A percentile compares a stretch with the other conserved stretches of the same genome.
Conservation (phyloP, 176 grass and related monocot species). For the Paspalum vaginatum region DNA sequence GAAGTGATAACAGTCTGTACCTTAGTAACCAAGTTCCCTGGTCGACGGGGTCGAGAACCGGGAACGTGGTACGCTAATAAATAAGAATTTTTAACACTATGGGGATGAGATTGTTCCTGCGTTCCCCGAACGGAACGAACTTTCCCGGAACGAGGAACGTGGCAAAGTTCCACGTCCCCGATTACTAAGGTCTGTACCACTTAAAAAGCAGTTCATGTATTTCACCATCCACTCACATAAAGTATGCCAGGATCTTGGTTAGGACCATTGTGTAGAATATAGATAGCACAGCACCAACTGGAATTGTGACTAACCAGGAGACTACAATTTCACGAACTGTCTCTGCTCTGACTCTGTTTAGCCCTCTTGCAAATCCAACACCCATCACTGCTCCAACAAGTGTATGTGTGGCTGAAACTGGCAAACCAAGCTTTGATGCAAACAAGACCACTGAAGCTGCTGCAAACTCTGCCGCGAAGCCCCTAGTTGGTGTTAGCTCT, state of each 20-base stretch:
- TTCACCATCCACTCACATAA: conserved; percentile 58
- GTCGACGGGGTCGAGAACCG: too few relatives aligned
- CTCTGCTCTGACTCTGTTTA: conserved; percentile 83
- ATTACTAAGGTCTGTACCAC: neutral
- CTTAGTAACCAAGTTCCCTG: neutral
- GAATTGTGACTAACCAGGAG: conserved; percentile 92
- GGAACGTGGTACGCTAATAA: too few relatives aligned
- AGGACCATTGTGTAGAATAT: conserved; percentile 77
- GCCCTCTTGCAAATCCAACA: conserved; percentile 91
- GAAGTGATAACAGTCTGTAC: conserved; percentile 24
- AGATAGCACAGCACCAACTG: conserved; percentile 72
- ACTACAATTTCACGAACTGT: conserved; percentile 82
- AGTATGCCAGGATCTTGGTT: conserved; percentile 68
- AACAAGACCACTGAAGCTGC: conserved; percentile 92
- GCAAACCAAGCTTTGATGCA: conserved; percentile 90
- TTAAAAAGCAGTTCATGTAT: conserved; percentile 34
- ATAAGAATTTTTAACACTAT: too few relatives aligned
- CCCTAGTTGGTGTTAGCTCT: conserved; percentile 88
- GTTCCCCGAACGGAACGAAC: too few relatives aligned
- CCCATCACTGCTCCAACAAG: conserved; percentile 99
- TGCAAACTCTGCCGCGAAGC: conserved; percentile 91
- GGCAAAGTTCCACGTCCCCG: too few relatives aligned
- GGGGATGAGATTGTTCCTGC: too few relatives aligned
- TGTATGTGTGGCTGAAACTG: conserved; percentile 91
- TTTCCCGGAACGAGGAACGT: too few relatives aligned